These are phyloP conservation scores for Eucalyptus sideroxylon DNA, from an alignment of 345 rosid species.

Conservation along the genomic window DNA sequence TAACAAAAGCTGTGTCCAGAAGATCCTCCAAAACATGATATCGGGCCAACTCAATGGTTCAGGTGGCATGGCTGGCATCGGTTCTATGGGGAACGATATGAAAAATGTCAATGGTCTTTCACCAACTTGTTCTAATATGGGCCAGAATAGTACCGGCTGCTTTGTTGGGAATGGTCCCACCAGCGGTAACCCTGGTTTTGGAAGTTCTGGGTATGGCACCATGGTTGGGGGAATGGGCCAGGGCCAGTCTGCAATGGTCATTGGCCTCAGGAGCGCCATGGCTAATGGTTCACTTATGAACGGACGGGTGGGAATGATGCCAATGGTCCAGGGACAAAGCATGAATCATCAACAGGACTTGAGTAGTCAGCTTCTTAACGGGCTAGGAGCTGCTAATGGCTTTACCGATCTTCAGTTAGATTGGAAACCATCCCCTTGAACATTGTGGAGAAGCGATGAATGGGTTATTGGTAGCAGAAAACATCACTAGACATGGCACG, in stretches of 20 bases:
- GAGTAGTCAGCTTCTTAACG: slow-evolving; percentile 31
- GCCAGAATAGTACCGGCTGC: slow-evolving; percentile 5
- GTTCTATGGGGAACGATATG: slow-evolving; percentile 20
- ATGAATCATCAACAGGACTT: slow-evolving; percentile 38
- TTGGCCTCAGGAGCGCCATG: slow-evolving; percentile 31
- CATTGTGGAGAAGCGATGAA: neutral
- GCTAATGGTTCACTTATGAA: slow-evolving; percentile 8
- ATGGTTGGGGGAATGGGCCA: slow-evolving; percentile 19
- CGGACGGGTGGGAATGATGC: slow-evolving; percentile 21
- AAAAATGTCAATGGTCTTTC: slow-evolving; percentile 21
- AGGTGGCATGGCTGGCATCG: slow-evolving; percentile 16
- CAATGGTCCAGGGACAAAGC: slow-evolving; percentile 15
- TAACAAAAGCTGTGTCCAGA: slow-evolving; percentile 45
- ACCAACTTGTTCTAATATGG: slow-evolving; percentile 1
- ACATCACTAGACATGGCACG: neutral
- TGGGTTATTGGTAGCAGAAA: neutral
- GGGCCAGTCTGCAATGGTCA: slow-evolving; percentile 16
- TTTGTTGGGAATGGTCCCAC: slow-evolving; percentile 13
- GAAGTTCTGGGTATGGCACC: slow-evolving; percentile 17
- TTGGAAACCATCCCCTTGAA: slow-evolving; percentile 49
- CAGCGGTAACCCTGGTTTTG: slow-evolving; percentile 2
- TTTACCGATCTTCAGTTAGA: slow-evolving; percentile 34
- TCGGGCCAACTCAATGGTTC: slow-evolving; percentile 28
- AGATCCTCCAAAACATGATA: slow-evolving; percentile 40
- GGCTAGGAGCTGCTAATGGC: slow-evolving; percentile 43